Percentiles rank a stretch among this genome's conserved stretches.
Evolutionary conservation across 164 flowering plant species (phyloP).

Genomic region (Pachysandra terminalis): DNA sequence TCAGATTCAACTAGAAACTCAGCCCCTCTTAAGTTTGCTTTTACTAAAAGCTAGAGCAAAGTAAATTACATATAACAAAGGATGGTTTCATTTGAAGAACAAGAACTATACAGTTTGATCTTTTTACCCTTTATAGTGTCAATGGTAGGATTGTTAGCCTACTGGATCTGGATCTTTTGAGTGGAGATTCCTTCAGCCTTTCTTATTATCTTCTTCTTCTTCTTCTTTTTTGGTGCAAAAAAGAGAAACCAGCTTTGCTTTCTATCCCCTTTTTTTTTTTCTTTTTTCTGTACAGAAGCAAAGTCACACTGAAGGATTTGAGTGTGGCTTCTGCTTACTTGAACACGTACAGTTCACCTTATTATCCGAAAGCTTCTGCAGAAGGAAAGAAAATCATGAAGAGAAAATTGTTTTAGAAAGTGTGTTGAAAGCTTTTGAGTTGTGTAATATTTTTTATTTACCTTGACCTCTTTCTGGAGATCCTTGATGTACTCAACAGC

Average conservation of each 20-base stretch:
- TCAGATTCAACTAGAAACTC: not conserved
- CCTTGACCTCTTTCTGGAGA: conserved; percentile 81
- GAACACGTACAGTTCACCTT: conserved; percentile 65
- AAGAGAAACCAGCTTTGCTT: conserved; percentile 9
- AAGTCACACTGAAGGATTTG: conserved; percentile 8
- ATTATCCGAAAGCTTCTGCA: conserved; percentile 50
- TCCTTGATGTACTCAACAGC: conserved; percentile 94
- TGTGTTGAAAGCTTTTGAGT: not conserved
- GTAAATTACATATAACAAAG: conserved; percentile 12
- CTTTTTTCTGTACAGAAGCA: conserved; percentile 22
- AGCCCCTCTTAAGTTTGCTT: not conserved
- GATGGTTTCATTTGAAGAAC: not conserved
- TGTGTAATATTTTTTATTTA: conserved; percentile 16
- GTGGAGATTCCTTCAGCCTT: conserved; percentile 6
- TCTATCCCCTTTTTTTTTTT: conserved; percentile 5
- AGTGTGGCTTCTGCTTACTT: conserved; percentile 36
- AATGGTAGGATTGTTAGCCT: conserved; percentile 10
- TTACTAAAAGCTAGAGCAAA: conserved; percentile 3
- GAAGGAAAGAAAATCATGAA: conserved; percentile 1
- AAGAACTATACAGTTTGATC: conserved; percentile 8
- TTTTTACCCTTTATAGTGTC: not conserved
- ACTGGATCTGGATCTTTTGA: conserved; percentile 5
- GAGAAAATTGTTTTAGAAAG: not conserved
- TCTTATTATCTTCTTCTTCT: not conserved
- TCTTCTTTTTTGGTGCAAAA: conserved; percentile 2